Evolutionary conservation across 2,329 filamentous ascomycete genomes (phyloP), one percentile per base, ranked within the genome.

Genomic region (Arachnomyces sp.): DNA sequence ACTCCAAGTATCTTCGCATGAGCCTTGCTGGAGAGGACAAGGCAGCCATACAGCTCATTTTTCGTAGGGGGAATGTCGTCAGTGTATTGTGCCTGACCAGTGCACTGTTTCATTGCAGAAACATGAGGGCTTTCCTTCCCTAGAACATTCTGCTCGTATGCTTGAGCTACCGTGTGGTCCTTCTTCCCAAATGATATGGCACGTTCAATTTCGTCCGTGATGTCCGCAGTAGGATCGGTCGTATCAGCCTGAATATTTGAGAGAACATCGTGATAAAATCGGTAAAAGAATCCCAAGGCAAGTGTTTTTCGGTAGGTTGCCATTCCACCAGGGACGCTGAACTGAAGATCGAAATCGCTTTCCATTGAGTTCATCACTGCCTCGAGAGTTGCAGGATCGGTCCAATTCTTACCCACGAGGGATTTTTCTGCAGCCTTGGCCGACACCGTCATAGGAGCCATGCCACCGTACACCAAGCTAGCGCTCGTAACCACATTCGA

Each of bases 241-340:
- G 68, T 61, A 30, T 69, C 67, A 28, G 70, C 58, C 17, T 67
- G 56, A 9, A 74, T 62, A 18, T 73, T 72, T 0, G 77, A 72
- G 31, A 95, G 70, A 0, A 90, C 75, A 46, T 96, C 90, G 54
- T 96, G 85, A 57, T 94, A 96, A 63, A 95, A 98, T 30, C 88
- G 81, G 64, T 96, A 96, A 65, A 96, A 96, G 72, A 98, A 94
- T 2, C 89, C 82, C 38, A 96, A 70, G 0, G 92, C 90, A 7
- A 98, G 68, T 1, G 88, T 85, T 59, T 92, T 94, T 18, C 92
- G 74, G 57, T 96, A 98, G 1, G 88, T 94, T 0, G 92, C 90
- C 92, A 98, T 98, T 29, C 92, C 92, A 49, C 92, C 92, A 0
- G 90, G 92, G 0, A 98, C 92, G 39, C 88, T 82, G 53, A 94